These are phyloP conservation scores for Pyricularia pennisetigena DNA, from an alignment of 2,329 filamentous ascomycete species.

Conservation along the genomic window DNA sequence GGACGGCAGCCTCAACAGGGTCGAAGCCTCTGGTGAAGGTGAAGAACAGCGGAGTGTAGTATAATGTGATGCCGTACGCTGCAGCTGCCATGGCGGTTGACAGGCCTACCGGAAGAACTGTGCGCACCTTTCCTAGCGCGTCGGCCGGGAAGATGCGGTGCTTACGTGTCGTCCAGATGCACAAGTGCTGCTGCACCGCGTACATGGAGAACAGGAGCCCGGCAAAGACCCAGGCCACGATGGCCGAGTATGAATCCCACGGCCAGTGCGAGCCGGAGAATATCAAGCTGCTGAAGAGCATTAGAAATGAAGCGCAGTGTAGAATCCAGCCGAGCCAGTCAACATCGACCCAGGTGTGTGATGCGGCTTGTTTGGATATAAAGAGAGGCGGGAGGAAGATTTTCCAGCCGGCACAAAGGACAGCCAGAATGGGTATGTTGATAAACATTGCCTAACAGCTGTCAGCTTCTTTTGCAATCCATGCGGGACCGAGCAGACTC, in stretches of 20 bases:
- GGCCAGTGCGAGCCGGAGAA: constrained; percentile 39
- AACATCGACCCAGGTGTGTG: constrained; percentile 13
- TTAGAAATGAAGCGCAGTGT: constrained; percentile 21
- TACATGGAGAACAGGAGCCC: constrained; percentile 33
- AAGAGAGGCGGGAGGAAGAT: constrained; percentile 28
- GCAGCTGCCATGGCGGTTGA: constrained; percentile 24
- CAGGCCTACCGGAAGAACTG: constrained; percentile 31
- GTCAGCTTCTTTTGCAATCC: constrained; percentile 2
- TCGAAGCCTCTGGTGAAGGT: constrained; percentile 35
- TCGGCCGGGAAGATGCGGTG: constrained; percentile 31
- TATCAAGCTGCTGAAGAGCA: constrained; percentile 34
- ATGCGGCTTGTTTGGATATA: background rate
- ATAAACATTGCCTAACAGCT: constrained; percentile 34
- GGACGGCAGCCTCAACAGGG: constrained; percentile 28
- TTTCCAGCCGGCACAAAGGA: constrained; percentile 28
- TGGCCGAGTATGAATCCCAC: constrained; percentile 34
- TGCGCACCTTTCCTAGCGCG: constrained; percentile 11
- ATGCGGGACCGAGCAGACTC: constrained; percentile 7
- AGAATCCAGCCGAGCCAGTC: constrained; percentile 21
- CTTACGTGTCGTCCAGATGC: constrained; percentile 30
- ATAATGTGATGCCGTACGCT: constrained; percentile 29
- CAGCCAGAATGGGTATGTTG: constrained; percentile 33
- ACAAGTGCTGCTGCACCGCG: constrained; percentile 32
- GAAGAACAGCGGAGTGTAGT: constrained; percentile 46
- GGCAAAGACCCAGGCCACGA: constrained; percentile 37